A percentile compares a stretch with the other conserved stretches of the same genome.
Evolutionary conservation across 768 basidiomycete genomes (phyloP).

Genomic region (Inosperma sp.): DNA sequence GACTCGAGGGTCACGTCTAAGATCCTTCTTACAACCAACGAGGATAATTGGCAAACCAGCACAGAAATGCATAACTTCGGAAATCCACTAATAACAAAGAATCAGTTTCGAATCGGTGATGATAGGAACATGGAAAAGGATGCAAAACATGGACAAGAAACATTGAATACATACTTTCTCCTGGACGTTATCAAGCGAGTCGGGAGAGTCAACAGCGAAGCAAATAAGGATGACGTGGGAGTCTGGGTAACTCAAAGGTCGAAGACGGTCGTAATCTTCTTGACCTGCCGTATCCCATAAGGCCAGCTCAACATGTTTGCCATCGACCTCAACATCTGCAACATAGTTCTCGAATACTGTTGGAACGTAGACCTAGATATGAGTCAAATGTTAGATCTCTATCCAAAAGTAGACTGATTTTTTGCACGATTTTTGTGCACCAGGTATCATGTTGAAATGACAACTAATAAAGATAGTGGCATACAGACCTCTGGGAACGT

Average conservation of each 20-base stretch:
- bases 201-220: conserved; percentile 96
- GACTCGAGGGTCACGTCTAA: conserved; percentile 87
- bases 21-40: conserved; percentile 99
- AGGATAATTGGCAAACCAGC: conserved; percentile 91
- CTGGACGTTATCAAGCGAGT: conserved; percentile 98
- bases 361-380: conserved; percentile 88
- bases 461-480: background rate
- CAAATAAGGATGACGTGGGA: conserved; percentile 99
- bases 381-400: background rate
- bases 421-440: too few species aligned
- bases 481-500: conserved; percentile 85
- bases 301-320: conserved; percentile 96
- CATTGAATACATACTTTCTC: conserved; percentile 85
- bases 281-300: conserved; percentile 99
- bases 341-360: conserved; percentile 99
- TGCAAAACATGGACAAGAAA: background rate
- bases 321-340: conserved; percentile 97
- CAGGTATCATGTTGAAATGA: too few species aligned
- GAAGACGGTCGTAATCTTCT: conserved; percentile 98
- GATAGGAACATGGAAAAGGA: background rate
- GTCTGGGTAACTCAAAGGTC: conserved; percentile 97
- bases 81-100: conserved; percentile 74
- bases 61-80: conserved; percentile 98
- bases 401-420: too few species aligned
- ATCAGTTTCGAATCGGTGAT: conserved; percentile 5